A percentile compares a stretch with the other conserved stretches of the same genome.
phyloP scores from a whole-genome alignment of 306 rosid species.

The Ormosia emarginata region DNA sequence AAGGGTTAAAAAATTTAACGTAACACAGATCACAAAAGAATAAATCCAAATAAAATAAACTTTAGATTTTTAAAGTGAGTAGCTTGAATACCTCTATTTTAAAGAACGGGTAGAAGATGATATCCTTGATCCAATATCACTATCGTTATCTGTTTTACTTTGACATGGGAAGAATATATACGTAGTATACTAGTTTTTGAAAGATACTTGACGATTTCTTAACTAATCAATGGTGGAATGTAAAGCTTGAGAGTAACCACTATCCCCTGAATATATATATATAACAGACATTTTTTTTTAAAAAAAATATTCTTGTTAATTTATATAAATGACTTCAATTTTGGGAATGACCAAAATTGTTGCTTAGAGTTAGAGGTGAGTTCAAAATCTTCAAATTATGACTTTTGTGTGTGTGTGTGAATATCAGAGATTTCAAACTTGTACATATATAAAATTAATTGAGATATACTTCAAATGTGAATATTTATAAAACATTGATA shows the following conservation, averaged over 20 bases:
- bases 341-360: too few species aligned
- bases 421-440: neutral
- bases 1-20: too few species aligned
- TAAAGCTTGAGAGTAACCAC: neutral
- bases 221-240: neutral
- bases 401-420: too few species aligned
- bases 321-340: too few species aligned
- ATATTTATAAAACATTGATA: too few species aligned
- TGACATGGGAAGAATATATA: neutral
- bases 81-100: neutral
- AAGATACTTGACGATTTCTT: neutral
- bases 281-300: neutral
- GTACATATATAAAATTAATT: neutral
- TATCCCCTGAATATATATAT: neutral
- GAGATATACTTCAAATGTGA: neutral
- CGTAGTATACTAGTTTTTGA: neutral
- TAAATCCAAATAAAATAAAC: neutral
- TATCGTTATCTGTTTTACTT: neutral
- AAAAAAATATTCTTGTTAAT: too few species aligned
- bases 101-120: too few species aligned
- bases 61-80: neutral
- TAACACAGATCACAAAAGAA: neutral
- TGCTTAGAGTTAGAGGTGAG: too few species aligned
- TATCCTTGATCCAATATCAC: too few species aligned
- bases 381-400: too few species aligned